phyloP scores from a whole-genome alignment of 768 basidiomycete genomes.

The Mycena capillaripes region DNA sequence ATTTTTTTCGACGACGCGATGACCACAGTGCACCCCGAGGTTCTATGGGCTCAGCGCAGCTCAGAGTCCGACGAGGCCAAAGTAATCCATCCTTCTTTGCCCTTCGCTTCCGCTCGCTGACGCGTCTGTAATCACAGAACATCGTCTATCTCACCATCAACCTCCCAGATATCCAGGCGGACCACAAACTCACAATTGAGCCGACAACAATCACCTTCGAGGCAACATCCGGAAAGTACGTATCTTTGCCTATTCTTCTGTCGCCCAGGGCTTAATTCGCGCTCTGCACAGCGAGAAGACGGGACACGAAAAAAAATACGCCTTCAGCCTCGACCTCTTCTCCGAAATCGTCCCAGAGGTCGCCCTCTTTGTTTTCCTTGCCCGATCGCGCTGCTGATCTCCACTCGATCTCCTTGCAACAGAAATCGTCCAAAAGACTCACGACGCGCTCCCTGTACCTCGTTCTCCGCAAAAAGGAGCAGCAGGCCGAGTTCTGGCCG shows the following conservation, averaged over 20 bases:
- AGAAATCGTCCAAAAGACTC: conserved; percentile 73
- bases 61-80: conserved; percentile 74
- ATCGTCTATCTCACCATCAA: conserved; percentile 89
- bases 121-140: conserved; percentile 68
- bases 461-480: conserved; percentile 86
- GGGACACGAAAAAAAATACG: conserved; percentile 71
- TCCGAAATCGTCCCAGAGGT: conserved; percentile 86
- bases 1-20: conserved; percentile 47
- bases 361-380: conserved; percentile 28
- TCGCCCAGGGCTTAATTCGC: conserved; percentile 20
- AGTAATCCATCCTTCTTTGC: conserved; percentile 55
- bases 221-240: conserved; percentile 76
- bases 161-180: conserved; percentile 77
- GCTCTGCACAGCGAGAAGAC: conserved; percentile 44
- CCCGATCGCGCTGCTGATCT: conserved; percentile 9
- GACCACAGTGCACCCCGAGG: conserved; percentile 79
- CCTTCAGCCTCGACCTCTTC: conserved; percentile 83
- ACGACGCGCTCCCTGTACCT: conserved; percentile 77
- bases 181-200: conserved; percentile 69
- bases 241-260: conserved; percentile 21
- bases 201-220: conserved; percentile 73
- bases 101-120: conserved; percentile 29
- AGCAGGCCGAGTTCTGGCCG: conserved; percentile 88
- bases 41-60: conserved; percentile 96
- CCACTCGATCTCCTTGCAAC: conserved; percentile 33